Conservation (phyloP, 176 grass and related monocot species). For the Oryza coarctata region DNA sequence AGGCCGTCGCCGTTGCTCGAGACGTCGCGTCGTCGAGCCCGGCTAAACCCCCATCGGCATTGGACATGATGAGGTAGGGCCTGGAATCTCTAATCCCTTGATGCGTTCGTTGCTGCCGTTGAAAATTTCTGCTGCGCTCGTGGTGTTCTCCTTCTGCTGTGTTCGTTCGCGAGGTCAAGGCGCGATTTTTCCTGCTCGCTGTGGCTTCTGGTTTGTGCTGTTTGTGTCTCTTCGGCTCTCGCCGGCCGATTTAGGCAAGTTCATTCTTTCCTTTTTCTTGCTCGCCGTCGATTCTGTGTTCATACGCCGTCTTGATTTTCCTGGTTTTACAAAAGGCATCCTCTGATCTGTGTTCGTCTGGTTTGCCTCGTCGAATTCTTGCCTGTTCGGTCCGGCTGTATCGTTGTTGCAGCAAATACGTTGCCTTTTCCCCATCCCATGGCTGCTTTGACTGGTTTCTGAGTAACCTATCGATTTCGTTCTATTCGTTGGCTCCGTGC, state of each 20-base stretch:
- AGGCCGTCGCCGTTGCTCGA: constrained; percentile 45
- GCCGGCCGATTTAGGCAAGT: constrained; percentile 9
- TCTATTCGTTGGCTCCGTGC: neutral
- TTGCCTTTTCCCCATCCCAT: neutral
- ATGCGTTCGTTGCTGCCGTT: neutral
- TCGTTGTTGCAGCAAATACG: constrained; percentile 3
- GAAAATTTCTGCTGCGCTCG: neutral
- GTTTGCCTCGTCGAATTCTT: neutral
- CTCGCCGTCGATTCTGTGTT: neutral
- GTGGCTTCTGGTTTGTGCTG: neutral
- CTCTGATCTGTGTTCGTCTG: neutral
- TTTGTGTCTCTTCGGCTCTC: neutral
- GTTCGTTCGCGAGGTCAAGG: neutral
- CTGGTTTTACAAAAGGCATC: neutral
- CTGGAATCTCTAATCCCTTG: constrained; percentile 9
- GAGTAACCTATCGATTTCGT: neutral
- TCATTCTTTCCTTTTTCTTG: neutral
- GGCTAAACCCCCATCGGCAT: constrained; percentile 43
- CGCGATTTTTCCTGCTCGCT: neutral
- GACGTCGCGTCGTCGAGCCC: constrained; percentile 48
- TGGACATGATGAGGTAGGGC: constrained; percentile 60
- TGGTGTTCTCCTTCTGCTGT: neutral
- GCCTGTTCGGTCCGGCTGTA: neutral
- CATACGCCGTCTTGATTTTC: neutral
- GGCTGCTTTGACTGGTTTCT: neutral